Conservation (phyloP, 192 early-diverging fungal genomes). For the Spizellomyces sp. region DNA sequence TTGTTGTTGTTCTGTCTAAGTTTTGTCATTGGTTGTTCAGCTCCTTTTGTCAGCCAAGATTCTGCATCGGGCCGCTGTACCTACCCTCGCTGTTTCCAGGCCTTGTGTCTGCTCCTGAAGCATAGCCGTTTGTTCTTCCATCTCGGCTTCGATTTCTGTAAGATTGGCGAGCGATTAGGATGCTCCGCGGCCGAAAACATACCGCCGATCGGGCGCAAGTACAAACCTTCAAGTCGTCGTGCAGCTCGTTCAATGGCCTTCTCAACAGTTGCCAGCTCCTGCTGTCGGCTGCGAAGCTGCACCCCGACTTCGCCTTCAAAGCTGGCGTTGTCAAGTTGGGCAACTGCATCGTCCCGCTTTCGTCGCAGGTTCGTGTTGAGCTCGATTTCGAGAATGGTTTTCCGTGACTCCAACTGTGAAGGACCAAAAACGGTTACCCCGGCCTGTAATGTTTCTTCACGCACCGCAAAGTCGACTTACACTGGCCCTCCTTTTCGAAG, state of each 20-base stretch:
- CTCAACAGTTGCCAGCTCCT: not conserved
- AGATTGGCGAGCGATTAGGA: no score
- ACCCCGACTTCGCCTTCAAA: conserved; percentile 5
- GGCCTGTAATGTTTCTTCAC: not conserved
- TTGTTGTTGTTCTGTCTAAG: conserved; percentile 52
- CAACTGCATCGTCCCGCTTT: conserved; percentile 66
- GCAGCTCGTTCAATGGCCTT: conserved; percentile 1
- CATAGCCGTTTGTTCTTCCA: conserved; percentile 35
- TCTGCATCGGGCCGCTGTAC: no score
- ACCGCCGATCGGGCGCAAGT: not conserved
- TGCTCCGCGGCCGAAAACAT: not conserved
- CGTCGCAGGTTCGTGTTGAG: conserved; percentile 70
- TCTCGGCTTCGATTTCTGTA: conserved; percentile 49
- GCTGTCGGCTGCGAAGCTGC: not conserved
- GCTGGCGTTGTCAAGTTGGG: conserved; percentile 53
- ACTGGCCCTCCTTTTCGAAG: conserved; percentile 55
- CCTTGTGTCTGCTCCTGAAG: conserved; percentile 35
- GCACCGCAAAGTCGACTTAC: conserved; percentile 13
- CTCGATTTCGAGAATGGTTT: conserved; percentile 73
- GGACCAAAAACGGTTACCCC: conserved; percentile 17
- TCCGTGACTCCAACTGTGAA: conserved; percentile 67
- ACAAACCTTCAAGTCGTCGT: conserved; percentile 3
- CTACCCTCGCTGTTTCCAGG: conserved; percentile 35
- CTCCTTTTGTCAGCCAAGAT: not conserved
- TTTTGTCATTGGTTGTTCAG: not conserved